A percentile compares a stretch with the other conserved stretches of the same genome.
phyloP scores from a whole-genome alignment of 2,329 filamentous ascomycete genomes.

The Thielaviopsis populi region DNA sequence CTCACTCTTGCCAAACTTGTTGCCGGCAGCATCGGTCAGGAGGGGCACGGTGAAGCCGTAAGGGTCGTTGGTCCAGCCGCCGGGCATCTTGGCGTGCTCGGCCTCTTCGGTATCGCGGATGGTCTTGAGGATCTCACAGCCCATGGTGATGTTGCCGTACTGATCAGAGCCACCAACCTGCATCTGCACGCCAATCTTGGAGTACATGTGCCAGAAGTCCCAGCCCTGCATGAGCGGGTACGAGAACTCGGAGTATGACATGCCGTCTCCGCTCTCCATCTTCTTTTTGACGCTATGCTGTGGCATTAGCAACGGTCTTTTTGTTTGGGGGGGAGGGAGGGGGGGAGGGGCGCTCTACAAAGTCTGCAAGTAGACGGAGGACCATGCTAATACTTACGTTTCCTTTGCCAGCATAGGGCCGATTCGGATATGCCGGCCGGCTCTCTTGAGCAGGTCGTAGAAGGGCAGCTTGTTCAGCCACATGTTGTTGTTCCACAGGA shows the following conservation, averaged over 20 bases:
- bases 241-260: constrained; percentile 85
- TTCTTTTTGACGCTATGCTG: constrained; percentile 55
- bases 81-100: constrained; percentile 27
- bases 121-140: constrained; percentile 69
- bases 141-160: constrained; percentile 87
- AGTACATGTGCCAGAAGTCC: constrained; percentile 88
- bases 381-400: constrained; percentile 49
- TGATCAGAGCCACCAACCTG: constrained; percentile 94
- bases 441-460: constrained; percentile 56
- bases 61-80: constrained; percentile 38
- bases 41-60: constrained; percentile 85
- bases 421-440: constrained; percentile 61
- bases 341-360: background rate
- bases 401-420: constrained; percentile 81
- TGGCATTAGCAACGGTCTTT: constrained; percentile 18
- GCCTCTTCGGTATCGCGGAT: constrained; percentile 45
- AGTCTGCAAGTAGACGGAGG: background rate
- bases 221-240: constrained; percentile 91
- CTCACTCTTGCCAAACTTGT: constrained; percentile 88
- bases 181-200: constrained; percentile 51
- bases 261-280: constrained; percentile 72
- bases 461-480: constrained; percentile 66
- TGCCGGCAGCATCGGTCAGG: constrained; percentile 67
- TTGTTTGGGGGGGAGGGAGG: no score
- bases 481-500: constrained; percentile 62